phyloP scores from a whole-genome alignment of 495 filamentous ascomycete species.

The Penicillium cinerascens region DNA sequence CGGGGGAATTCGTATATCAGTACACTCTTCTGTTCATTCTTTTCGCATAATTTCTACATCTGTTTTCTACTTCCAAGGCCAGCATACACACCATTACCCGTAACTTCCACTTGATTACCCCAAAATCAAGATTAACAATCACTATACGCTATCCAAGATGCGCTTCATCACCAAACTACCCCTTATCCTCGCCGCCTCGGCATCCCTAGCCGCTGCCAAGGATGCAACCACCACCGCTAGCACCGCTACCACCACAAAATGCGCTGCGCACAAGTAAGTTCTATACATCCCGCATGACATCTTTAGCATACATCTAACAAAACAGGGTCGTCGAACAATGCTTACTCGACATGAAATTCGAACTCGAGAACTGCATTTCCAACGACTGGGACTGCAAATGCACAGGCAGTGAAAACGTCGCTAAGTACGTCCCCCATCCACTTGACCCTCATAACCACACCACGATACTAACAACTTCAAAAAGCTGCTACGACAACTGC shows the following conservation, averaged over 20 bases:
- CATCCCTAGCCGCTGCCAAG: constrained; percentile 1
- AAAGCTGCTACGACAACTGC: constrained; percentile 24
- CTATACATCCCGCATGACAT: neutral
- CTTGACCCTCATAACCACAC: neutral
- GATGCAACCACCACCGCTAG: neutral
- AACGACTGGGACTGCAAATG: constrained; percentile 6
- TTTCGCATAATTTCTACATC: neutral
- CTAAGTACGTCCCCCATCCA: neutral
- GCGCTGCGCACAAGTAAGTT: constrained; percentile 3
- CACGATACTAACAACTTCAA: neutral
- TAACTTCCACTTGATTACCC: neutral
- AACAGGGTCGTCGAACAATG: constrained; percentile 6
- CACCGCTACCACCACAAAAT: neutral
- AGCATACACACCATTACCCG: no score
- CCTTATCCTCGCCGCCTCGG: constrained; percentile 3
- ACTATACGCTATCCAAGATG: neutral
- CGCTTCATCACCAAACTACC: neutral
- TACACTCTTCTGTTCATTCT: neutral
- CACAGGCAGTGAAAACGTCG: constrained; percentile 3
- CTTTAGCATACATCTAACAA: neutral
- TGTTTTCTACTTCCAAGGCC: no score
- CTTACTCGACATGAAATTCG: constrained; percentile 2
- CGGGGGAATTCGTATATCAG: neutral
- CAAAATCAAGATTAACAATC: neutral
- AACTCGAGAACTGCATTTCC: constrained; percentile 2